Conservation (phyloP, 352 stramenopile genomes). For the Phytophthora nicotianae region DNA sequence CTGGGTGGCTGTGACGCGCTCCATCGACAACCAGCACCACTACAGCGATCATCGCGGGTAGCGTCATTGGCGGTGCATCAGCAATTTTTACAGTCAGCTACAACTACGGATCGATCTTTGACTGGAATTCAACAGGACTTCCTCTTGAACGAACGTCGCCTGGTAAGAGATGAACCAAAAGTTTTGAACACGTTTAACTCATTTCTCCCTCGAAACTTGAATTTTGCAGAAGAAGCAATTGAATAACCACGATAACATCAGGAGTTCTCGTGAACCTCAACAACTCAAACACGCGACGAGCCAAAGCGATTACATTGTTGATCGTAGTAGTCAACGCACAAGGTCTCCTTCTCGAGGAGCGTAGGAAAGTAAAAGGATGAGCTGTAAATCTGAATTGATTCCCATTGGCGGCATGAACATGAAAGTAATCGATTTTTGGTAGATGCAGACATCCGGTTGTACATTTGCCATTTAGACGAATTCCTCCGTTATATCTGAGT, state of each 20-base stretch:
- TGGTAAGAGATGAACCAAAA: slow-evolving; percentile 32
- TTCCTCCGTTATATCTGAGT: slow-evolving; percentile 10
- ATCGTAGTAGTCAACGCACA: background rate
- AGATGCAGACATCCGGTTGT: background rate
- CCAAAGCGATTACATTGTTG: background rate
- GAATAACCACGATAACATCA: background rate
- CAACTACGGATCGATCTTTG: slow-evolving; percentile 77
- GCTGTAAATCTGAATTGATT: background rate
- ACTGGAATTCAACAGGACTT: slow-evolving; percentile 59
- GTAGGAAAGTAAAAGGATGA: too few species aligned
- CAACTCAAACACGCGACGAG: background rate
- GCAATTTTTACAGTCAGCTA: slow-evolving; percentile 58
- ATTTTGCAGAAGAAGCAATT: background rate
- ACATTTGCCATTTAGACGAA: slow-evolving; percentile 8
- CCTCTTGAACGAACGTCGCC: slow-evolving; percentile 53
- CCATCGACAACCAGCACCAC: slow-evolving; percentile 87
- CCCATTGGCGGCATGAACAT: background rate
- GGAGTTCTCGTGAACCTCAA: background rate
- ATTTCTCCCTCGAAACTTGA: background rate
- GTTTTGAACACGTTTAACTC: background rate
- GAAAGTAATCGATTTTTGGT: background rate
- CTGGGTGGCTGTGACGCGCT: slow-evolving; percentile 76
- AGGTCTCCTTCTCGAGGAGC: background rate
- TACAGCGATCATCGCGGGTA: slow-evolving; percentile 76
- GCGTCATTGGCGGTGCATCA: slow-evolving; percentile 52